Percentiles rank a stretch among this genome's conserved stretches.
Conservation (phyloP, 2,329 filamentous ascomycete species). For the Massarina eburnea region DNA sequence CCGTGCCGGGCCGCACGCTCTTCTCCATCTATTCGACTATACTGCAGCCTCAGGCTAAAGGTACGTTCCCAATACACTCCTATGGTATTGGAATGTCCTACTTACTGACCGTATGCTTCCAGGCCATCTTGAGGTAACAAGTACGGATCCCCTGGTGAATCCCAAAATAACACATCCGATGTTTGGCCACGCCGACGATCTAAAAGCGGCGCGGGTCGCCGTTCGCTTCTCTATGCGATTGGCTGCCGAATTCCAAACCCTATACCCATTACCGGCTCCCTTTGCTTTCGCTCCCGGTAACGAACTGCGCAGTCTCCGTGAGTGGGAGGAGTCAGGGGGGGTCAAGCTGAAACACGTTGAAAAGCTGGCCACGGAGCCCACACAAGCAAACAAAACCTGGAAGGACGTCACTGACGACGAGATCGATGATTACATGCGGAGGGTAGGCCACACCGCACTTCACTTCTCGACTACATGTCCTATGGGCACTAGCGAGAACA, state of each 20-base stretch:
- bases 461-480: conserved; percentile 31
- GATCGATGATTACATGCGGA: conserved; percentile 13
- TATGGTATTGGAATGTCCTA: conserved; percentile 1
- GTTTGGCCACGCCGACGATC: conserved; percentile 12
- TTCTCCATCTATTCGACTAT: conserved; percentile 15
- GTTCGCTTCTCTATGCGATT: conserved; percentile 14
- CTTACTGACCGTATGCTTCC: conserved; percentile 4
- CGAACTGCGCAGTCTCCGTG: conserved; percentile 7
- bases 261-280: conserved; percentile 12
- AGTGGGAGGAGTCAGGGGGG: conserved; percentile 11
- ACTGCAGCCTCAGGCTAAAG: conserved; percentile 12
- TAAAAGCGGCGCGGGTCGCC: conserved; percentile 11
- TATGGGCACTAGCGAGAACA: conserved; percentile 22
- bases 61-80: conserved; percentile 6
- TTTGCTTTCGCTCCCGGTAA: conserved; percentile 16
- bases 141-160: conserved; percentile 12
- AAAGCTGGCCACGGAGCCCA: conserved; percentile 3
- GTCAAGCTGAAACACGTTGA: conserved; percentile 7
- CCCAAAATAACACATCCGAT: conserved; percentile 13
- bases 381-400: conserved; percentile 12
- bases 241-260: conserved; percentile 10
- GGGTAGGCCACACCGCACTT: conserved; percentile 13
- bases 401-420: conserved; percentile 11
- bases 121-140: conserved; percentile 13
- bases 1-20: conserved; percentile 12